Conservation (phyloP, 305 asterid genomes). For the Fraxinus nigra region DNA sequence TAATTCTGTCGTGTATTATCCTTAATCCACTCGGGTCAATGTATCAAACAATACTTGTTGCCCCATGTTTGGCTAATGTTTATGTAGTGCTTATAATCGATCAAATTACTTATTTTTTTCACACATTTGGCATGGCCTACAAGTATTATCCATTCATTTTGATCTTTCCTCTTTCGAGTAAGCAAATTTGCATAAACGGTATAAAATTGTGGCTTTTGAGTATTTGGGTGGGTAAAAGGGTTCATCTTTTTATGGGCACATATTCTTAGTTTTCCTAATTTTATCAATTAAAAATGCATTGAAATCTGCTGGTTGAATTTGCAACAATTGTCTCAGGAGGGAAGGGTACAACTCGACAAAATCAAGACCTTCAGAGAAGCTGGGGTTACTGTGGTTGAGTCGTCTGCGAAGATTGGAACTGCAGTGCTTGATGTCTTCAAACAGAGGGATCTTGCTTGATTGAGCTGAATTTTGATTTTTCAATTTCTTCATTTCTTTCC, state of each 20-base stretch:
- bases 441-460: slow-evolving; percentile 76
- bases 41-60: not conserved
- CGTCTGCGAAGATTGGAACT: slow-evolving; percentile 92
- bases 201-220: not conserved
- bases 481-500: not conserved
- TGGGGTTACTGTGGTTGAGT: slow-evolving; percentile 85
- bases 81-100: not conserved
- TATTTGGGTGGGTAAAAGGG: not conserved
- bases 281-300: not conserved
- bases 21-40: not conserved
- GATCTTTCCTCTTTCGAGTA: not conserved
- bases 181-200: not conserved
- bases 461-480: slow-evolving; percentile 3
- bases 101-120: not conserved
- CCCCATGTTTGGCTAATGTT: not conserved
- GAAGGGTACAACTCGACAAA: slow-evolving; percentile 96
- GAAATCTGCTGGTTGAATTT: slow-evolving; percentile 17
- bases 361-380: slow-evolving; percentile 82
- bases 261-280: not conserved
- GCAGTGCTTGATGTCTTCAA: slow-evolving; percentile 87
- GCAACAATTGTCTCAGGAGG: slow-evolving; percentile 97
- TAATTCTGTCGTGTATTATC: too few species aligned
- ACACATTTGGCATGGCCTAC: not conserved
- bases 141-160: not conserved
- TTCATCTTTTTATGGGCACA: not conserved